Evolutionary conservation across 2,329 filamentous ascomycete species (phyloP).

Genomic region (Fusarium mangiferae): DNA sequence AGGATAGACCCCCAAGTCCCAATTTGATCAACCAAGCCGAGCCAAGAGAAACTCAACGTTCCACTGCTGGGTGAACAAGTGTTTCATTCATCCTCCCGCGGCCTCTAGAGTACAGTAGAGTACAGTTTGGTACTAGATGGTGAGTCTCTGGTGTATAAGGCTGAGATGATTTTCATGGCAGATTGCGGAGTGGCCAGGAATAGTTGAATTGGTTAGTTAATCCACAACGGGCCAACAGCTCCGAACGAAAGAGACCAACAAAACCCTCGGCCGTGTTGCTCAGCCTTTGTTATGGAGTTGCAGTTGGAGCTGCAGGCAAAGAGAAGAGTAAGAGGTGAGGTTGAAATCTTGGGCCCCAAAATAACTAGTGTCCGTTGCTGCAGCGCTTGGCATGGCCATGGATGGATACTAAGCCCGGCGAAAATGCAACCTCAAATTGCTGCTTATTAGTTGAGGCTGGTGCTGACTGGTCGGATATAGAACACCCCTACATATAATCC

Average conservation of each 20-base stretch:
- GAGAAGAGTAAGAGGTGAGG: conserved; percentile 1
- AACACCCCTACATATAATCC: conserved; percentile 1
- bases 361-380: conserved; percentile 16
- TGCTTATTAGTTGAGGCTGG: conserved; percentile 31
- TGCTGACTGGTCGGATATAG: conserved; percentile 22
- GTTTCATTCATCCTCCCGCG: not conserved
- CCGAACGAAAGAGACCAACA: not conserved
- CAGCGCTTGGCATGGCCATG: conserved; percentile 19
- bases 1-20: not conserved
- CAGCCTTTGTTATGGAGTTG: conserved; percentile 15
- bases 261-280: not conserved
- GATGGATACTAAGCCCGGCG: not conserved
- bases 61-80: not conserved
- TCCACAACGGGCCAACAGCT: conserved; percentile 7
- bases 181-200: not conserved
- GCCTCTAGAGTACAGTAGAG: not conserved
- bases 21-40: not conserved
- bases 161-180: conserved; percentile 4
- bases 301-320: not conserved
- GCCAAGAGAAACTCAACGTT: conserved; percentile 20
- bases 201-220: not conserved
- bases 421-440: conserved; percentile 23
- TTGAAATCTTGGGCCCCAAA: conserved; percentile 9
- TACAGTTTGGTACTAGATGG: not conserved
- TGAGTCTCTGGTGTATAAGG: conserved; percentile 14